Evolutionary conservation across 495 filamentous ascomycete genomes (phyloP), one percentile per base, ranked within the genome.

Genomic region (Aspergillus baeticus): DNA sequence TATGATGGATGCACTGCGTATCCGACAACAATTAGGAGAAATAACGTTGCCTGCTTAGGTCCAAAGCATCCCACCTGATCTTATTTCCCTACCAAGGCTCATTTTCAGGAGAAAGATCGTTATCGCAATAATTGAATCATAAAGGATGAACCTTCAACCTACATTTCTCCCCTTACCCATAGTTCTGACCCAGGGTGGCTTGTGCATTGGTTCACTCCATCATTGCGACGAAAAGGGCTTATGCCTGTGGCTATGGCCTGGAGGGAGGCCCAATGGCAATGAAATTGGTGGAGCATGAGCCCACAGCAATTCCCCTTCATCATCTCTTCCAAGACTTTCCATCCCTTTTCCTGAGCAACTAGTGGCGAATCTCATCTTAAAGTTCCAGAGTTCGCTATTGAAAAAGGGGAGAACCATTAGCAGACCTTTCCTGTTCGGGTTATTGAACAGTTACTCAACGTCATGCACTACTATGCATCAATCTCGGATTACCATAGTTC

Each of bases 381-480:
- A 35, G 20, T 31, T 29, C 29, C n/a, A 21, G 14, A 54, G 17
- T 29, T 31, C 34, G 22, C 21, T 10, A 36, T 17, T 38, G 35
- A 34, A 46, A 50, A 58, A 62, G 50, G 49, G 57, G 58, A 61
- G 54, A 50, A 39, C 37, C 44, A 31, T 35, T 21, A 18, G 43
- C 49, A 36, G 53, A 60, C 56, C 53, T n/a, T 56, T 1, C 45
- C 45, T 2, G 6, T 42, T 57, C n/a, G 20, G 45, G 45, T 15
- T 33, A 54, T 45, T 39, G 51, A 17, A 36, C 17, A 31, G 41
- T n/a, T 22, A 45, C 39, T 35, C 59, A 23, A 66, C 60, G 63
- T 66, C 63, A 66, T 66, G 60, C 57, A 56, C 63, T 47, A 57
- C n/a, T n/a, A n/a, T 63, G 55, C 57, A 65, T 62, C 57, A 38